Evolutionary conservation across 2,329 filamentous ascomycete genomes (phyloP), one percentile per base, ranked within the genome.

Genomic region (Calonectria hongkongensis): DNA sequence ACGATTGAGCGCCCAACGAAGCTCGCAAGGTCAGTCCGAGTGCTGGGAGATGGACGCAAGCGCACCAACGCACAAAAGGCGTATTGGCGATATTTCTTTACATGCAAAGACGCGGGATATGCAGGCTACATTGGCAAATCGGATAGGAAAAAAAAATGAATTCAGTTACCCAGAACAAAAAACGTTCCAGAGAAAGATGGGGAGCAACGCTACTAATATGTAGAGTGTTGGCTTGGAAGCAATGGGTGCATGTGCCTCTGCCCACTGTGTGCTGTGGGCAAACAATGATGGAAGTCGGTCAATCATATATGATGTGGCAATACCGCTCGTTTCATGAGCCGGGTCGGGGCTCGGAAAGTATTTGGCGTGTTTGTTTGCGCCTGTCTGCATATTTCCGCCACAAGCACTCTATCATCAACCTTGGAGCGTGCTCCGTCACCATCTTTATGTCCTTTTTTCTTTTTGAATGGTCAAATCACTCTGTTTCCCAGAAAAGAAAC

Each of bases 101-200:
- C 45, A 64, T 58, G 66, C 45, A 64, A 66, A 43, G 68, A 71
- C 33, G 51, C 63, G 39, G 65, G n/a, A 62, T 60, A 25, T 45
- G 21, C 45, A 64, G 25, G 25, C 48, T n/a, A 66, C 16, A 62
- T 39, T 28, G 62, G 68, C 43, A 66, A 41, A 66, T 71, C 51
- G 68, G 68, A 66, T 71, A 71, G 68, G 66, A 36, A 70, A 66
- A 69, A 65, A 51, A 56, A 25, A 21, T 21, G 47, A 62, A 66
- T 62, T 51, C n/a, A 60, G 30, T 39, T 39, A 33, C 33, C 30
- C 51, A 33, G 21, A 21, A 21, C 21, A 25, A 58, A 33, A 33
- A 33, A 33, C 30, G 30, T 5, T 33, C 4, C 30, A 33, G 30
- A 9, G 30, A 33, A 33, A 33, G 21, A 33, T 33, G 30, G 9